A percentile compares a stretch with the other conserved stretches of the same genome.
These are phyloP conservation scores for Chamaenerion angustifolium DNA, from an alignment of 345 rosid species.

Conservation along the genomic window DNA sequence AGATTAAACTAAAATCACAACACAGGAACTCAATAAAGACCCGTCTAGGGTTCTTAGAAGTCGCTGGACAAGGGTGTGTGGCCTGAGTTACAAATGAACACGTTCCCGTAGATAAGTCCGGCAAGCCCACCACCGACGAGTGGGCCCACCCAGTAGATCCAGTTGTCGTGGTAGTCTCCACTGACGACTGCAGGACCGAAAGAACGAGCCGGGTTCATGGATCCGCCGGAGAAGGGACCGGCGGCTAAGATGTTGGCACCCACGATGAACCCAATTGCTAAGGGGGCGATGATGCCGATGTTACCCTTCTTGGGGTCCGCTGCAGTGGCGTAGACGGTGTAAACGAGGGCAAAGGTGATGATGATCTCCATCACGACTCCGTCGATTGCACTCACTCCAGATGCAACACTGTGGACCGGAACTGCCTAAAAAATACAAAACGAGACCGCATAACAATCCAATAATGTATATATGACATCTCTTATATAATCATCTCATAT, in stretches of 20 bases:
- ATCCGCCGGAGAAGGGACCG: conserved; percentile 93
- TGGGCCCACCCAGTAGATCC: conserved; percentile 92
- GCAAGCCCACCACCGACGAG: conserved; percentile 83
- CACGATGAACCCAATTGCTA: conserved; percentile 84
- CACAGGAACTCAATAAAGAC: too few species aligned
- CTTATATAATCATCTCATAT: too few species aligned
- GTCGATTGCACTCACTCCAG: conserved; percentile 65
- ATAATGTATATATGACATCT: too few species aligned
- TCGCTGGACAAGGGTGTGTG: conserved; percentile 43
- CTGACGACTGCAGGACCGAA: conserved; percentile 88
- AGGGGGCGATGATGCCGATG: conserved; percentile 75
- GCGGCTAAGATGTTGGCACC: conserved; percentile 94
- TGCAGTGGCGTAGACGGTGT: conserved; percentile 91
- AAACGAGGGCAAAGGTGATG: conserved; percentile 78
- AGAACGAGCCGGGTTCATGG: conserved; percentile 97
- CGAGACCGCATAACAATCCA: neutral
- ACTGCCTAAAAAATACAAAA: conserved; percentile 26
- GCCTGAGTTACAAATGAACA: conserved; percentile 34
- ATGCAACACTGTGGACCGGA: conserved; percentile 63
- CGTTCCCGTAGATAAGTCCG: conserved; percentile 55
- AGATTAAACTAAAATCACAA: too few species aligned
- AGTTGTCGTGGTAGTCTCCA: conserved; percentile 70
- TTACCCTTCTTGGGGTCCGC: conserved; percentile 94
- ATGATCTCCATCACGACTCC: conserved; percentile 90
- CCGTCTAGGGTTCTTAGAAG: conserved; percentile 10